Conservation (phyloP, 306 rosid genomes). For the Vicia villosa region DNA sequence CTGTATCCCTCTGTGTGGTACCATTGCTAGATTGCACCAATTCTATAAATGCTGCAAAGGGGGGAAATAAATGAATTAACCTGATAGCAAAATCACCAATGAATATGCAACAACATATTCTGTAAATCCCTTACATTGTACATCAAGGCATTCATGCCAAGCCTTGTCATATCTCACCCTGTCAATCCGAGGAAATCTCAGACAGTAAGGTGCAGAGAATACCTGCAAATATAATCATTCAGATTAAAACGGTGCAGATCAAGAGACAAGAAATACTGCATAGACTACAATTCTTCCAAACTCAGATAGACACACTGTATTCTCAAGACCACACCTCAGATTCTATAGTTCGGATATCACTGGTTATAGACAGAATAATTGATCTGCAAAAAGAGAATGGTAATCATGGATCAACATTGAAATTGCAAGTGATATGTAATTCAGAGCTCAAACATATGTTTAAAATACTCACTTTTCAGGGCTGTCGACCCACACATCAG, state of each 20-base stretch:
- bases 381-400: constrained; percentile 46
- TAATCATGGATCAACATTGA: constrained; percentile 17
- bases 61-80: constrained; percentile 27
- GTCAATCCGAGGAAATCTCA: constrained; percentile 97
- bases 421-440: constrained; percentile 15
- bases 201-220: constrained; percentile 85
- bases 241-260: constrained; percentile 23
- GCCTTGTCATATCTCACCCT: constrained; percentile 89
- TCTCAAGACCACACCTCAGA: constrained; percentile 73
- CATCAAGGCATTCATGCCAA: constrained; percentile 97
- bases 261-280: constrained; percentile 35
- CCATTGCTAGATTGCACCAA: constrained; percentile 86
- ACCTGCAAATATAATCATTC: constrained; percentile 58
- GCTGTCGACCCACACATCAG: constrained; percentile 97
- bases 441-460: constrained; percentile 9
- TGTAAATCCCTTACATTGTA: constrained; percentile 66
- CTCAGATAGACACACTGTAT: constrained; percentile 19
- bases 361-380: constrained; percentile 62
- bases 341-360: constrained; percentile 91
- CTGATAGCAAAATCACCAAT: constrained; percentile 28
- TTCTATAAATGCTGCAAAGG: constrained; percentile 80
- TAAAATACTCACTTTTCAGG: constrained; percentile 75
- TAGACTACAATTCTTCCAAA: constrained; percentile 18
- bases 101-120: constrained; percentile 30
- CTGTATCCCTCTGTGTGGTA: constrained; percentile 65